Evolutionary conservation across 306 rosid genomes (phyloP), one percentile per base, ranked within the genome.

Genomic region (Sphenostylis stenocarpa): DNA sequence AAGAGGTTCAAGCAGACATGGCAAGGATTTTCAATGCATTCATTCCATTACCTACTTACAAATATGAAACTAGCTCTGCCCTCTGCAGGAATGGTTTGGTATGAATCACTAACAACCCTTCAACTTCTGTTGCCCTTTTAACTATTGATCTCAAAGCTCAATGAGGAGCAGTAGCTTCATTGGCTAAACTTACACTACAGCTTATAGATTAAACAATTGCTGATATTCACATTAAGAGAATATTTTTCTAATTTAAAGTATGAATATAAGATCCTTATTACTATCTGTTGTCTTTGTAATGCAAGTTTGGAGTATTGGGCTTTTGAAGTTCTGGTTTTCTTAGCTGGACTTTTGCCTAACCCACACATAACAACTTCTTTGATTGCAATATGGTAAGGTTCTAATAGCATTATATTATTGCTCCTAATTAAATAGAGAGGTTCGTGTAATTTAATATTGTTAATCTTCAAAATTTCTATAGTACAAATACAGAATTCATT

Each of bases 221-320:
- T 31, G 20, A 31, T 41, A 34, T 23, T 51, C 28, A 5, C 49
- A 10, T 45, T 33, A 11, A 12, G 26, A 67, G 63, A 41, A 39
- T 26, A 3, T 23, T 45, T 36, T 28, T 55, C 20, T 14, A 17
- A 56, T 47, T 47, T 36, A 44, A 12, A 74, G 7, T 63, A 15
- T 66, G 39, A 58, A 15, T 76, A n/a, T 55, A 19, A 62, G 31
- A 47, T 12, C 52, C 31, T 73, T 49, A 6, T 39, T 39, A 73
- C 69, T n/a, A 28, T 51, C n/a, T 71, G 5, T 15, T 75, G 11
- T 69, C 57, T 65, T 17, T 63, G 6, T 78, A 12, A 57, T 87
- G 82, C 76, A 63, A 94, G 98, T 82, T 89, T 91, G 93, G 98
- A 91, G 88, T 86, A 87, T 51, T 91, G 97, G 96, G 98, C 95